Conservation (phyloP, 495 filamentous ascomycete genomes). For the Aspergillus biplanus region DNA sequence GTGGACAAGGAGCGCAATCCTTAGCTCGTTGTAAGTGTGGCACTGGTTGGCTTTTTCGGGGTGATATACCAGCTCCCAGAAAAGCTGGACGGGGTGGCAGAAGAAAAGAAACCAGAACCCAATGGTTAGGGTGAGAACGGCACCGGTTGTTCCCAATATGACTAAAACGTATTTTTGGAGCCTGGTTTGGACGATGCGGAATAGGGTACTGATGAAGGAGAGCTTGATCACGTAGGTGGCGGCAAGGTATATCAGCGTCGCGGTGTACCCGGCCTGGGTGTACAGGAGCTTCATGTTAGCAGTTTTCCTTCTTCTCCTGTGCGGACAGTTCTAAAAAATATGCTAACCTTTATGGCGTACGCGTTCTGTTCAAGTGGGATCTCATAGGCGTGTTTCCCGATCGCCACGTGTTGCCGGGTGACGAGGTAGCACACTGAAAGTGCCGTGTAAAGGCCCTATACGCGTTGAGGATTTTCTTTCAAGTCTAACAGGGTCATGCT, state of each 20-base stretch:
- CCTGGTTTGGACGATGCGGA: background rate
- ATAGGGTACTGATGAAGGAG: background rate
- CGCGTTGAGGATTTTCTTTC: too few species aligned
- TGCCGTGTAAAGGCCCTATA: too few species aligned
- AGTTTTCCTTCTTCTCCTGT: too few species aligned
- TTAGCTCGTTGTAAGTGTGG: background rate
- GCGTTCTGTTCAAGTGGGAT: too few species aligned
- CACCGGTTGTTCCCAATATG: background rate
- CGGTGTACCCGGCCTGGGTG: too few species aligned
- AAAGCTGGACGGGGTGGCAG: background rate
- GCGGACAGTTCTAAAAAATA: too few species aligned
- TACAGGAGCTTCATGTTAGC: too few species aligned
- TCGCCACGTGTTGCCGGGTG: too few species aligned
- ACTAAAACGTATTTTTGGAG: background rate
- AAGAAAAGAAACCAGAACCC: background rate
- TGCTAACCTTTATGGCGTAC: too few species aligned
- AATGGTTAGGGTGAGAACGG: background rate
- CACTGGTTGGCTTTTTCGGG: background rate
- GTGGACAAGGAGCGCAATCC: background rate
- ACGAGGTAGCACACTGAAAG: too few species aligned
- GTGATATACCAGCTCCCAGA: background rate
- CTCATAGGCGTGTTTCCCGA: too few species aligned
- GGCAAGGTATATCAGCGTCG: background rate
- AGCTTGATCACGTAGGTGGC: background rate
- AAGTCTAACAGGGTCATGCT: too few species aligned